Evolutionary conservation across 306 rosid genomes (phyloP).

Genomic region (Castanea crenata): DNA sequence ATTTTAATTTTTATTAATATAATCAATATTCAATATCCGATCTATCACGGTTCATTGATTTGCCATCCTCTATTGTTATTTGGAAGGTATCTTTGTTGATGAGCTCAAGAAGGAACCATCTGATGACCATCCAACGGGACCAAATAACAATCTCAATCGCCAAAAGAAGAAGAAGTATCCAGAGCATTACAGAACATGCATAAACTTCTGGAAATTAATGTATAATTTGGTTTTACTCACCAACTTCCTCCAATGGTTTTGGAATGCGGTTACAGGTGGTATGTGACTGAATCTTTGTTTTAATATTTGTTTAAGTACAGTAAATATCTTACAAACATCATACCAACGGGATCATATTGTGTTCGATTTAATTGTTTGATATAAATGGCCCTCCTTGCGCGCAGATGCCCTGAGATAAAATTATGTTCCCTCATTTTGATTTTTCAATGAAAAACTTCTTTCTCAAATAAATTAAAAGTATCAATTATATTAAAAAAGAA

Average conservation of each 20-base stretch:
- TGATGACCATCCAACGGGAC: too few relatives aligned
- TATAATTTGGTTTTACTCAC: not conserved
- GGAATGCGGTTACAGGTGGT: not conserved
- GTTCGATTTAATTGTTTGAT: too few relatives aligned
- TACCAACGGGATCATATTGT: too few relatives aligned
- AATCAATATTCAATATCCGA: too few relatives aligned
- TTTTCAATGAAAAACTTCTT: too few relatives aligned
- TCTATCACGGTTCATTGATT: not conserved
- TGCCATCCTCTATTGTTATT: not conserved
- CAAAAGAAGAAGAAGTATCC: not conserved
- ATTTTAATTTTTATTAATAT: too few relatives aligned
- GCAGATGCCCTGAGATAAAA: too few relatives aligned
- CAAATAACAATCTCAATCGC: too few relatives aligned
- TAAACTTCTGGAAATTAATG: not conserved
- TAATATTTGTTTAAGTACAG: not conserved
- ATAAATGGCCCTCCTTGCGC: too few relatives aligned
- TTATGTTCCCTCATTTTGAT: too few relatives aligned
- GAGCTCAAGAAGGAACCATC: not conserved
- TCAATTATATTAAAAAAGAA: too few relatives aligned
- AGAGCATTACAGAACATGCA: not conserved
- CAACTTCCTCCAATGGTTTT: not conserved
- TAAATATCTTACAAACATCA: not conserved
- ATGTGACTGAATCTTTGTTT: not conserved
- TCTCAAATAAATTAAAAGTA: too few relatives aligned
- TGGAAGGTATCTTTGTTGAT: not conserved